Base-by-base conservation (phyloP, 805 yeast genomes). In the Cyberlindnera americana region DNA sequence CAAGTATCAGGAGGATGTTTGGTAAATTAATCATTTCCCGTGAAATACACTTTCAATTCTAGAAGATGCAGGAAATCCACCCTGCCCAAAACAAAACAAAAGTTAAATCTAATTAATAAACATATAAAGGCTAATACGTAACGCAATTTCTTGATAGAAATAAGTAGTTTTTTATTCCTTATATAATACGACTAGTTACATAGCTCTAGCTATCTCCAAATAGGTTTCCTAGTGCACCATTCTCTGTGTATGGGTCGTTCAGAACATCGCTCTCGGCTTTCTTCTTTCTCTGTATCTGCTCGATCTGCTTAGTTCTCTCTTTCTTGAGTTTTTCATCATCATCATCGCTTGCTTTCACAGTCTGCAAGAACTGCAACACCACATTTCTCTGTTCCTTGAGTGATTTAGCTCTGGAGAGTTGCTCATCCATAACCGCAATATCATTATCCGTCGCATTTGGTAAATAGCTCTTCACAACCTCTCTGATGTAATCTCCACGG, bases 1-100 rank as follows among this genome's bases (percentile, higher is more conserved):
- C 60, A 78, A 83, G 65, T 91, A 89, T 64, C 99, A 91, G 68
- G 98, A 93, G 67, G 99, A 91, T 72, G 96, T 91, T 12, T 91
- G 99, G 99, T 91, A 69, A 66, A 19, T 16, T 25, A n/a, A 12
- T 25, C 12, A 12, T 25, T 25, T 9, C 9, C 12, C 6, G 12
- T 25, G 8, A 23, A 3, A 12, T 15, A 35, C 15, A 11, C 19
- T 7, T 31, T 21, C 26, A 33, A 13, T 33, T 24, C 35, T 15
- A 16, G 28, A 13, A 21, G 22, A 33, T 12, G 13, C 6, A 9
- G 14, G 14, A 25, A 6, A n/a, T 25, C 14, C 14, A n/a, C n/a
- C n/a, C 27, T 9, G 14, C 13, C 12, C 27, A 25, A 10, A 12
- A 25, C 7, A 25, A 12, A n/a, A 10, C 9, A 25, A 25, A 12